Evolutionary conservation across 2,329 filamentous ascomycete species (phyloP).

Genomic region (Dothideomycetes sp.): DNA sequence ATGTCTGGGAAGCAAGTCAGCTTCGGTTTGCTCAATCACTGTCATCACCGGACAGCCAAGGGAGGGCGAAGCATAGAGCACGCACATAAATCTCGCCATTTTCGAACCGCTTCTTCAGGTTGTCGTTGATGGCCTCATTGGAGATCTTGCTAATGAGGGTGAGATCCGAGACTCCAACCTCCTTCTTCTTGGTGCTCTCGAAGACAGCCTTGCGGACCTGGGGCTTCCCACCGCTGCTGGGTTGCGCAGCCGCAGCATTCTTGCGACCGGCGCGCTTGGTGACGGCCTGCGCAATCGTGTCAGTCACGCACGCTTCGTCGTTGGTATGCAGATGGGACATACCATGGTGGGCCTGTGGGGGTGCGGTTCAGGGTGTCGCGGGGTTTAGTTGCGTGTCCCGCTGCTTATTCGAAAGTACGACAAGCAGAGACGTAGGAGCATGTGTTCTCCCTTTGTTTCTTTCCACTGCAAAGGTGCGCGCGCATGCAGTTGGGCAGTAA

Average conservation of each 20-base stretch:
- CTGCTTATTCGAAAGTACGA: background rate
- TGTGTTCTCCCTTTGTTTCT: too few species aligned
- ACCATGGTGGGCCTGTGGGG: slow-evolving; percentile 3
- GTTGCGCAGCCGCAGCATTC: slow-evolving; percentile 33
- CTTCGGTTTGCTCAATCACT: background rate
- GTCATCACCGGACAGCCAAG: background rate
- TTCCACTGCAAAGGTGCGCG: too few species aligned
- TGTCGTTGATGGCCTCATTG: slow-evolving; percentile 98
- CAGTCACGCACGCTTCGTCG: background rate
- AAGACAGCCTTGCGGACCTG: slow-evolving; percentile 94
- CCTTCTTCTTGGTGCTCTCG: slow-evolving; percentile 96
- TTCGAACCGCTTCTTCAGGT: slow-evolving; percentile 95
- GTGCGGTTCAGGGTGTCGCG: too few species aligned
- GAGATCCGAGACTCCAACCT: slow-evolving; percentile 95
- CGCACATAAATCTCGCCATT: slow-evolving; percentile 79
- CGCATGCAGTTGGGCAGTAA: background rate
- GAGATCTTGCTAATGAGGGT: slow-evolving; percentile 97
- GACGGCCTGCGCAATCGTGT: slow-evolving; percentile 32
- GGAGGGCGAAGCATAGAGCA: background rate
- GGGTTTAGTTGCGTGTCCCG: too few species aligned
- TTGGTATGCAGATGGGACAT: background rate
- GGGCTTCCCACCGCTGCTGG: slow-evolving; percentile 36
- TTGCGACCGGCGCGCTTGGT: slow-evolving; percentile 49
- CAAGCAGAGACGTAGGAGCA: background rate
- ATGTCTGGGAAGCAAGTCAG: slow-evolving; percentile 46